Evolutionary conservation across 257 asterid genomes (phyloP).

Genomic region (Voacanga thouarsii): DNA sequence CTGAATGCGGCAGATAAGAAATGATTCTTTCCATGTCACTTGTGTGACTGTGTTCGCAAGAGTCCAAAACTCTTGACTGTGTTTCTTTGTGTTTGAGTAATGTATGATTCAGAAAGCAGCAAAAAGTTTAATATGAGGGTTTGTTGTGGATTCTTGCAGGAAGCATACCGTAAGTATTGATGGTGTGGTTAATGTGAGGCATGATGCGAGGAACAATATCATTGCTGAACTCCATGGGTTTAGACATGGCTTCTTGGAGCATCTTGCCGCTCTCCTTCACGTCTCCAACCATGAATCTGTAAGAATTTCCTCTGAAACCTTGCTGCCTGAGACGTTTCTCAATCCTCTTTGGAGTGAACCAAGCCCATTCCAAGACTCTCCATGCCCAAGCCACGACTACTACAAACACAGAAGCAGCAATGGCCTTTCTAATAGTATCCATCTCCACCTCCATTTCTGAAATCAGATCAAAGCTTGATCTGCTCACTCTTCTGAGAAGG

Average conservation of each 20-base stretch:
- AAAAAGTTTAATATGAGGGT: neutral
- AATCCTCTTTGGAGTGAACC: slow-evolving; percentile 25
- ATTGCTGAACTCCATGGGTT: slow-evolving; percentile 16
- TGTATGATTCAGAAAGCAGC: no score
- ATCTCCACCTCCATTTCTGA: neutral
- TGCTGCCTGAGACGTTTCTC: slow-evolving; percentile 25
- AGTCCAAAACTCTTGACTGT: no score
- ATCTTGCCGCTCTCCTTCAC: slow-evolving; percentile 15
- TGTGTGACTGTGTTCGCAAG: no score
- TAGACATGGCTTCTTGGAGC: slow-evolving; percentile 17
- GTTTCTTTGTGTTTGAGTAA: no score
- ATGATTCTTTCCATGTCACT: no score
- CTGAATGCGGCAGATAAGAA: no score
- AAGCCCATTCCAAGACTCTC: slow-evolving; percentile 19
- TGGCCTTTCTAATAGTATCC: slow-evolving; percentile 7
- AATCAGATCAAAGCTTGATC: neutral
- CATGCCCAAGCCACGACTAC: slow-evolving; percentile 15
- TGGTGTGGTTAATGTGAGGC: slow-evolving; percentile 23
- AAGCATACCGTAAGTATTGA: slow-evolving; percentile 19
- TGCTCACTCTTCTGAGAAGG: neutral
- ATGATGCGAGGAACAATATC: slow-evolving; percentile 18
- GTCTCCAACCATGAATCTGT: slow-evolving; percentile 22
- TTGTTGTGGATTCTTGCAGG: neutral
- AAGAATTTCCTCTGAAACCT: slow-evolving; percentile 29
- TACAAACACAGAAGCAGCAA: neutral